Base-by-base conservation (phyloP, 2,329 filamentous ascomycete species). In the Saccharata proteae region DNA sequence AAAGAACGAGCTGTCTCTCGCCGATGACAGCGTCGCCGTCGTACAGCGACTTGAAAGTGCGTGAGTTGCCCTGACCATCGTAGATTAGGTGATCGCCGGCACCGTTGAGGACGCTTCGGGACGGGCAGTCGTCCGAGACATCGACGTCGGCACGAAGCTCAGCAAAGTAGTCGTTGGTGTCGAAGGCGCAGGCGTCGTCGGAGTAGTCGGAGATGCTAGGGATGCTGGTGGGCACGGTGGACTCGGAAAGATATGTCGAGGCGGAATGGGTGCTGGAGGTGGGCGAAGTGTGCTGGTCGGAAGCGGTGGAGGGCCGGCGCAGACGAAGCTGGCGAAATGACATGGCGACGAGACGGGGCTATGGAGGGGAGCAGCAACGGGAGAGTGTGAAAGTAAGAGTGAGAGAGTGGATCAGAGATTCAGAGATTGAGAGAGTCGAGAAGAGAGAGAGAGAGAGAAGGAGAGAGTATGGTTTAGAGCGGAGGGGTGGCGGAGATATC, bases 21-120 rank as follows among this genome's bases (percentile, higher is more conserved):
- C 57, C 52, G 11, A 49, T 46, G 2, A 47, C 44, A 12, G 40
- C 43, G 27, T 52, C 60, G 4, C 71, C 69, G 19, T 61, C 64
- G 49, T 76, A 77, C 16, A 81, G 55, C 42, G 67, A 73, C 52
- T 69, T 69, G 53, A 83, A 83, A 0, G 67, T 58, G 25, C 66
- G 65, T 10, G 66, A 55, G 34, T 70, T 72, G 34, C 75, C 74
- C 35, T 75, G 52, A 21, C 61, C 60, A 51, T 80, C 77, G 25
- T 79, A 64, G 10, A 84, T 41, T 19, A 47, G 50, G n/a, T 55
- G 43, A 16, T 53, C 45, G 21, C 49, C 43, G 6, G 29, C 22
- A 2, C 15, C 22, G 2, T 21, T 18, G 8, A 35, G 23, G 3
- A 23, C 12, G 4, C 16, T 16, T 4, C 15, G n/a, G 18, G n/a